Evolutionary conservation across 2,329 filamentous ascomycete genomes (phyloP), one percentile per base, ranked within the genome.

Genomic region (Byssochlamys sp.): DNA sequence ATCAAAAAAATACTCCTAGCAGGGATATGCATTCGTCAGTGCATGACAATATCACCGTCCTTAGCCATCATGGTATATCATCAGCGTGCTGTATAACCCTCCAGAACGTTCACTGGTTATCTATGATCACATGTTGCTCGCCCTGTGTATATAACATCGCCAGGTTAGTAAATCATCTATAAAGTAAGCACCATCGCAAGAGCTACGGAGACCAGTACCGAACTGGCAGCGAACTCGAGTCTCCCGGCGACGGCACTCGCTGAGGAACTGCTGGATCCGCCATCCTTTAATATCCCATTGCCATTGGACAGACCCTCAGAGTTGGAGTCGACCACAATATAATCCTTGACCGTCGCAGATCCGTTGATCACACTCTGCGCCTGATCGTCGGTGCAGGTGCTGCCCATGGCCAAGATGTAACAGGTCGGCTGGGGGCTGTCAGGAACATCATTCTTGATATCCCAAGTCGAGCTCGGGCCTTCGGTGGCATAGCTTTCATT

Each of bases 261-360:
- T 1, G 49, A 51, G 12, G 49, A 45, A 19, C 39, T 51, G 25
- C 27, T 51, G 10, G 49, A 51, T 51, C 49, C 49, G 10, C 49
- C 10, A 28, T 51, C 49, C 2, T 28, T 51, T 4, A 28, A 14
- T 2, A 24, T 51, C 4, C 7, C 25, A 7, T 27, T n/a, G 5
- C 24, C 5, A 51, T 55, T 48, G 10, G 12, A 39, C n/a, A 60
- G 53, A 55, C 39, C 14, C 4, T 31, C 50, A 51, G 54, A 54
- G 45, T 65, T 63, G 2, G 61, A 54, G 57, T 70, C 71, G 6
- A 77, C 64, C 14, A 81, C 66, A 53, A 79, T 71, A 56, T 73
- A 81, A 60, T 81, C 70, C 60, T 73, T 66, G n/a, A 81, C 68
- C 24, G 75, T 55, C 1, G 78, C 79, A 11, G 72, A 74, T 4